These are phyloP conservation scores for Babesia gibsoni DNA, from an alignment of 169 alveolate genomes.

Conservation along the genomic window DNA sequence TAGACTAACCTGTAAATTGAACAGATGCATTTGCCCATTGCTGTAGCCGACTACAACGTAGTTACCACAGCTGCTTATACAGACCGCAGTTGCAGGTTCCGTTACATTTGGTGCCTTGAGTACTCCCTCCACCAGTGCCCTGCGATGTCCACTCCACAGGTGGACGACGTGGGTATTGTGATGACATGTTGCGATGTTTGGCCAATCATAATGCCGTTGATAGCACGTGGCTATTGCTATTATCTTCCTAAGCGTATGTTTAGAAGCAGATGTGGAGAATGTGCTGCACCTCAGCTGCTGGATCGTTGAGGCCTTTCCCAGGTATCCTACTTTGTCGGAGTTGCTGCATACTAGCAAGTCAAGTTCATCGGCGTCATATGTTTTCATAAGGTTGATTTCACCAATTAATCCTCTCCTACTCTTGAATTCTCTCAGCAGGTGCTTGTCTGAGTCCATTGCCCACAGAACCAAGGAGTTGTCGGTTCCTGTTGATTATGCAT, in stretches of 20 bases:
- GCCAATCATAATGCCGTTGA: slow-evolving; percentile 75
- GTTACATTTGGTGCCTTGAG: slow-evolving; percentile 22
- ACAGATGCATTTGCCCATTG: slow-evolving; percentile 84
- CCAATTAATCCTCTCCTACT: slow-evolving; percentile 57
- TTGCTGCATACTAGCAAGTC: slow-evolving; percentile 55
- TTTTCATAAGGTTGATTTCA: slow-evolving; percentile 21
- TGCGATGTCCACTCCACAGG: slow-evolving; percentile 75
- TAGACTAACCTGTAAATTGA: slow-evolving; percentile 82
- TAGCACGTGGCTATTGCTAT: slow-evolving; percentile 34
- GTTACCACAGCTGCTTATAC: slow-evolving; percentile 91
- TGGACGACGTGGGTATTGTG: slow-evolving; percentile 69
- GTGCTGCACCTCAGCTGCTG: slow-evolving; percentile 52
- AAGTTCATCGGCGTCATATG: slow-evolving; percentile 57
- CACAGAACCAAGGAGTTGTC: slow-evolving; percentile 46
- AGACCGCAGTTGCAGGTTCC: slow-evolving; percentile 77
- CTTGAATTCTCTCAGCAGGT: slow-evolving; percentile 39
- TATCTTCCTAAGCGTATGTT: slow-evolving; percentile 16
- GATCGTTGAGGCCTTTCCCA: slow-evolving; percentile 59
- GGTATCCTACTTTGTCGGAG: slow-evolving; percentile 33
- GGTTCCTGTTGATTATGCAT: slow-evolving; percentile 1
- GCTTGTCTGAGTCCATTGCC: slow-evolving; percentile 61
- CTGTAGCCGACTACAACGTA: slow-evolving; percentile 90
- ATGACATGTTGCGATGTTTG: slow-evolving; percentile 71
- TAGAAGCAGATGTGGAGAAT: slow-evolving; percentile 43
- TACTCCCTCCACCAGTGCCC: slow-evolving; percentile 16